These are phyloP conservation scores for Fusarium abutilonis DNA, from an alignment of 2,329 filamentous ascomycete species.

Conservation along the genomic window DNA sequence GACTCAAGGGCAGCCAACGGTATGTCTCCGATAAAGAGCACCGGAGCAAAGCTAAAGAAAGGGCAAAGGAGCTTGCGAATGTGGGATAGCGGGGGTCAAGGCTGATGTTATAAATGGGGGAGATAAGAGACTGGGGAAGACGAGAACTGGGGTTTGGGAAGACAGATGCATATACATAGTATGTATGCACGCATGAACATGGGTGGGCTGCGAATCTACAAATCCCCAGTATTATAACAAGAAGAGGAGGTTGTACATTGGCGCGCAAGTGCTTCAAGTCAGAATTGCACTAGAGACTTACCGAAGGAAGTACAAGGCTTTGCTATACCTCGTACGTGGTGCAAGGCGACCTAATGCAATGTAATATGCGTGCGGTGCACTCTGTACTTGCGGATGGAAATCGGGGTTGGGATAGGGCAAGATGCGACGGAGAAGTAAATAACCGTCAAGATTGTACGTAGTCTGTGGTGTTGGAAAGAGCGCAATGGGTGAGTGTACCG, in stretches of 20 bases:
- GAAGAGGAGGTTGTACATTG: slow-evolving; percentile 25
- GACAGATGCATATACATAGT: slow-evolving; percentile 2
- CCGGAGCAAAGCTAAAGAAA: slow-evolving; percentile 12
- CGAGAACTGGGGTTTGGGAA: slow-evolving; percentile 23
- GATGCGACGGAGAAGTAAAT: slow-evolving; percentile 27
- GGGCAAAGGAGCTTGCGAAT: slow-evolving; percentile 31
- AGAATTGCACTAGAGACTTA: slow-evolving; percentile 20
- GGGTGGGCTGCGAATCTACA: slow-evolving; percentile 11
- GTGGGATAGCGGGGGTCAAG: slow-evolving; percentile 37
- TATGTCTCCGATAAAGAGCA: slow-evolving; percentile 34
- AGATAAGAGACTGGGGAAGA: slow-evolving; percentile 36
- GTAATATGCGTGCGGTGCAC: slow-evolving; percentile 16
- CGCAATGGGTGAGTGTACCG: slow-evolving; percentile 37
- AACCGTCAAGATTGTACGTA: slow-evolving; percentile 23
- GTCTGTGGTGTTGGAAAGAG: slow-evolving; percentile 15
- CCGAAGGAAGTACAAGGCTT: slow-evolving; percentile 30
- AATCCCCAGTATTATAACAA: slow-evolving; percentile 8
- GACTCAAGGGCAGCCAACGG: slow-evolving; percentile 21
- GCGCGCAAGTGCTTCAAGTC: slow-evolving; percentile 11
- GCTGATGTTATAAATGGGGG: slow-evolving; percentile 30
- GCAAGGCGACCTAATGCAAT: slow-evolving; percentile 29
- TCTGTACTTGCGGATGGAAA: slow-evolving; percentile 14
- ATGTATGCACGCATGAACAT: slow-evolving; percentile 13
- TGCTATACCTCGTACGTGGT: slow-evolving; percentile 27
- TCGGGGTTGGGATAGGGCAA: slow-evolving; percentile 10